Evolutionary conservation across 352 stramenopile genomes (phyloP).

Genomic region (Pythium rhizo-oryzae): DNA sequence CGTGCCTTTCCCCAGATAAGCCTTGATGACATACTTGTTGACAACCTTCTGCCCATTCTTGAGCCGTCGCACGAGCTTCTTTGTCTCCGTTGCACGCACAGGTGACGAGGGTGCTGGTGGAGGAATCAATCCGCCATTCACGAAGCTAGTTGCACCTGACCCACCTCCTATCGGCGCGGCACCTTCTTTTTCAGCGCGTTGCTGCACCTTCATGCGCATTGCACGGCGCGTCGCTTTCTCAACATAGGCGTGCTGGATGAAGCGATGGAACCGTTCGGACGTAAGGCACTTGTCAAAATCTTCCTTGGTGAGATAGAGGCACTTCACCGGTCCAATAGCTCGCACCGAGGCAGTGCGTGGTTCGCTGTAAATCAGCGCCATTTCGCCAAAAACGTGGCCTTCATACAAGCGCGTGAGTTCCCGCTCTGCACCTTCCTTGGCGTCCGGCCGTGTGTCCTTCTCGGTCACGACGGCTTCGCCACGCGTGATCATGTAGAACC

Average conservation of each 20-base stretch:
- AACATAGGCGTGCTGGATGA: slow-evolving; percentile 87
- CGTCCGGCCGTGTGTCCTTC: slow-evolving; percentile 39
- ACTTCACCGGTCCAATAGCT: slow-evolving; percentile 81
- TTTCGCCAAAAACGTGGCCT: slow-evolving; percentile 90
- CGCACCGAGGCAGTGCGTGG: slow-evolving; percentile 83
- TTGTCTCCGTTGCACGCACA: slow-evolving; percentile 57
- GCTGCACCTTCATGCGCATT: slow-evolving; percentile 77
- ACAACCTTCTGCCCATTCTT: slow-evolving; percentile 89
- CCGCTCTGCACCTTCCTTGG: slow-evolving; percentile 41
- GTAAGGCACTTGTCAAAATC: slow-evolving; percentile 88
- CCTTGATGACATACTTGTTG: slow-evolving; percentile 95
- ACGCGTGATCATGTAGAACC: slow-evolving; percentile 91
- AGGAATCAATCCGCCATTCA: slow-evolving; percentile 35
- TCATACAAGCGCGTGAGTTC: slow-evolving; percentile 87
- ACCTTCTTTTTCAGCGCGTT: slow-evolving; percentile 42
- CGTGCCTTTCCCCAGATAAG: slow-evolving; percentile 89
- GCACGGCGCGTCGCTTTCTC: slow-evolving; percentile 83
- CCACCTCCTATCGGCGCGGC: slow-evolving; percentile 14
- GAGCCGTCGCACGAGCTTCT: slow-evolving; percentile 78
- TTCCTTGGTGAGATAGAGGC: slow-evolving; percentile 84
- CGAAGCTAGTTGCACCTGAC: background rate
- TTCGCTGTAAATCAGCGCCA: slow-evolving; percentile 89
- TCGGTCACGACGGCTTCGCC: slow-evolving; percentile 85
- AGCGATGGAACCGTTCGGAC: slow-evolving; percentile 83
- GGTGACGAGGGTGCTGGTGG: slow-evolving; percentile 55